phyloP scores from a whole-genome alignment of 805 yeast genomes.

The Yamadazyma kitorensis region DNA sequence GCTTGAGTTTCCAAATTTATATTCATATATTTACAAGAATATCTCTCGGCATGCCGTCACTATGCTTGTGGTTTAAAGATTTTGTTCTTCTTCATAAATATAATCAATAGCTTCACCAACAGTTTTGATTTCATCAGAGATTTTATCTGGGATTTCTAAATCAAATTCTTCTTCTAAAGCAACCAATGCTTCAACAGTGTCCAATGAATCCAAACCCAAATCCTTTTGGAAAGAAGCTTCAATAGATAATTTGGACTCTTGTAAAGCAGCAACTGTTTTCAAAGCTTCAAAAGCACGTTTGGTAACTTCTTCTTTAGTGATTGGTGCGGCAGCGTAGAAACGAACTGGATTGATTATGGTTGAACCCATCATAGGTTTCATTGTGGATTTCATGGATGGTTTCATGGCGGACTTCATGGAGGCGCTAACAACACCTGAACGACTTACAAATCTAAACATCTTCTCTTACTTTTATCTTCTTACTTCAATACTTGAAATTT shows the following conservation, averaged over 20 bases:
- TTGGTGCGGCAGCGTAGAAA: conserved; percentile 61
- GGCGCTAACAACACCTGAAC: conserved; percentile 27
- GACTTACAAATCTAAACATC: conserved; percentile 56
- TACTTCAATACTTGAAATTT: too few relatives aligned
- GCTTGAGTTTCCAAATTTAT: too few relatives aligned
- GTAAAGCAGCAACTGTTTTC: conserved; percentile 49
- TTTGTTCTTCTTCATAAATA: conserved; percentile 62
- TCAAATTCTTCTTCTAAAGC: conserved; percentile 91
- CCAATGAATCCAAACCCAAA: conserved; percentile 88
- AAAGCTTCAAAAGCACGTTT: conserved; percentile 80
- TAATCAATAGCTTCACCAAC: conserved; percentile 92
- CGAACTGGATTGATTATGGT: conserved; percentile 32
- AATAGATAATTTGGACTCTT: conserved; percentile 40
- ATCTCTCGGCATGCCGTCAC: too few relatives aligned
- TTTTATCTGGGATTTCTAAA: conserved; percentile 82
- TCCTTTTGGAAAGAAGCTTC: conserved; percentile 63
- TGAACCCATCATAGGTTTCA: conserved; percentile 23
- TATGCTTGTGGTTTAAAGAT: conserved; percentile 32
- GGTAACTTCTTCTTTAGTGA: conserved; percentile 77
- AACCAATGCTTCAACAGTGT: conserved; percentile 92
- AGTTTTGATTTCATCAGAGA: conserved; percentile 90
- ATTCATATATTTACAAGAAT: background rate
- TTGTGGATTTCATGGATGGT: conserved; percentile 19
- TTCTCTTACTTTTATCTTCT: too few relatives aligned
- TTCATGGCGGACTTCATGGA: too few relatives aligned